Percentiles rank a stretch among this genome's conserved stretches.
Evolutionary conservation across 2,329 filamentous ascomycete species (phyloP).

Genomic region (Hypoxylon sp.): DNA sequence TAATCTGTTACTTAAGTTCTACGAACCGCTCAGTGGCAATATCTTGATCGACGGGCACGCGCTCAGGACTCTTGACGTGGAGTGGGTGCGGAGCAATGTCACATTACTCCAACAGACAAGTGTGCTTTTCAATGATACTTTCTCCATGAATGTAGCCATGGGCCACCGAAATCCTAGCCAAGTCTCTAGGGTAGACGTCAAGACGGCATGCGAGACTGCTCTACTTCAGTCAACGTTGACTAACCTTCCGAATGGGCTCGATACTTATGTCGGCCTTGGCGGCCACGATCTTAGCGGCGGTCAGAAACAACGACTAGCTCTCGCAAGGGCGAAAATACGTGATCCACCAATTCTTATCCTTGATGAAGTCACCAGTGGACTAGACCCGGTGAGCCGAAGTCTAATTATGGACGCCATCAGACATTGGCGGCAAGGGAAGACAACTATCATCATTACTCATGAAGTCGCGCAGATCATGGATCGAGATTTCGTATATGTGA

Average conservation of each 20-base stretch:
- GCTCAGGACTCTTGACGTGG: slow-evolving; percentile 72
- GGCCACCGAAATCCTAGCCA: slow-evolving; percentile 68
- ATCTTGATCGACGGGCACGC: slow-evolving; percentile 78
- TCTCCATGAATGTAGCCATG: slow-evolving; percentile 83
- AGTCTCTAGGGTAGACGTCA: slow-evolving; percentile 70
- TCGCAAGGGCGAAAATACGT: slow-evolving; percentile 83
- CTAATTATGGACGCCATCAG: slow-evolving; percentile 82
- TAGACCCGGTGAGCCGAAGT: slow-evolving; percentile 80
- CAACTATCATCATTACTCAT: slow-evolving; percentile 94
- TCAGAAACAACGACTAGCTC: slow-evolving; percentile 84
- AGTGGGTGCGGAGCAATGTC: slow-evolving; percentile 84
- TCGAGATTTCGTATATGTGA: slow-evolving; percentile 83
- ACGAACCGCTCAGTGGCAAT: slow-evolving; percentile 74
- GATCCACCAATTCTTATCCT: slow-evolving; percentile 86
- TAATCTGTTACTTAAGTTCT: slow-evolving; percentile 84
- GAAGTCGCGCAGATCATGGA: slow-evolving; percentile 82
- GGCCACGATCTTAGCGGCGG: slow-evolving; percentile 84
- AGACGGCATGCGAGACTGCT: slow-evolving; percentile 75
- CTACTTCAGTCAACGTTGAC: slow-evolving; percentile 78
- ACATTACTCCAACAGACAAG: slow-evolving; percentile 87
- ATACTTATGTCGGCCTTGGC: slow-evolving; percentile 79
- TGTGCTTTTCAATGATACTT: slow-evolving; percentile 83
- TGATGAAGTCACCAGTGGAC: slow-evolving; percentile 88
- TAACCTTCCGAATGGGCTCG: slow-evolving; percentile 76
- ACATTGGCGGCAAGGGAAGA: slow-evolving; percentile 83